These are phyloP conservation scores for Pulveroboletus sp. DNA, from an alignment of 768 basidiomycete species.

Conservation along the genomic window DNA sequence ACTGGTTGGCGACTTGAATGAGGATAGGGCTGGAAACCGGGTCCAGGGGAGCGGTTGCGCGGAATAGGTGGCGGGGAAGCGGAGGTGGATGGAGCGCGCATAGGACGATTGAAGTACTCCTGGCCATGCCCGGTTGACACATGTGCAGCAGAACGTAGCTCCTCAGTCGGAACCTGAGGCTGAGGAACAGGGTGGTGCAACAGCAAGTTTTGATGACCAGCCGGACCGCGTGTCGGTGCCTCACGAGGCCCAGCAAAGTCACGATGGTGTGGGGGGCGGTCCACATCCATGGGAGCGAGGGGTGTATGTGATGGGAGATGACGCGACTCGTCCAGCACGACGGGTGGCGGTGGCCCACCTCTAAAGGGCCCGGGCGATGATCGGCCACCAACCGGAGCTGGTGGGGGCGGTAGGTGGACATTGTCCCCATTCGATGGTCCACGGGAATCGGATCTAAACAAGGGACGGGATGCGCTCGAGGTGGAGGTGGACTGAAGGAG, in stretches of 20 bases:
- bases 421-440: constrained; percentile 44
- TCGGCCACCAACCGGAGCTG: constrained; percentile 44
- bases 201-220: constrained; percentile 53
- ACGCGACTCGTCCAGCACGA: constrained; percentile 73
- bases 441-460: constrained; percentile 67
- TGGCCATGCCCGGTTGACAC: constrained; percentile 43
- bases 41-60: constrained; percentile 50
- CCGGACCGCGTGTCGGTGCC: constrained; percentile 45
- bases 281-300: constrained; percentile 76
- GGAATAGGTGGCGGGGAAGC: constrained; percentile 55
- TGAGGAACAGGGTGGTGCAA: constrained; percentile 71
- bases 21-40: constrained; percentile 48
- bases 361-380: constrained; percentile 73
- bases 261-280: constrained; percentile 53
- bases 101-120: constrained; percentile 55
- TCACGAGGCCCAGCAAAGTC: constrained; percentile 56
- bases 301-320: constrained; percentile 65
- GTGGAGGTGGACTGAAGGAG: constrained; percentile 48
- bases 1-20: constrained; percentile 45
- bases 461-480: constrained; percentile 32
- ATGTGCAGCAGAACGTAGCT: constrained; percentile 39
- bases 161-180: constrained; percentile 52
- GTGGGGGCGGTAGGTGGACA: constrained; percentile 58
- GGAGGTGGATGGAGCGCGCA: constrained; percentile 55
- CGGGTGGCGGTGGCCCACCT: constrained; percentile 80